These are phyloP conservation scores for Solanum ossicruentum DNA, from an alignment of 257 asterid genomes.

Conservation along the genomic window DNA sequence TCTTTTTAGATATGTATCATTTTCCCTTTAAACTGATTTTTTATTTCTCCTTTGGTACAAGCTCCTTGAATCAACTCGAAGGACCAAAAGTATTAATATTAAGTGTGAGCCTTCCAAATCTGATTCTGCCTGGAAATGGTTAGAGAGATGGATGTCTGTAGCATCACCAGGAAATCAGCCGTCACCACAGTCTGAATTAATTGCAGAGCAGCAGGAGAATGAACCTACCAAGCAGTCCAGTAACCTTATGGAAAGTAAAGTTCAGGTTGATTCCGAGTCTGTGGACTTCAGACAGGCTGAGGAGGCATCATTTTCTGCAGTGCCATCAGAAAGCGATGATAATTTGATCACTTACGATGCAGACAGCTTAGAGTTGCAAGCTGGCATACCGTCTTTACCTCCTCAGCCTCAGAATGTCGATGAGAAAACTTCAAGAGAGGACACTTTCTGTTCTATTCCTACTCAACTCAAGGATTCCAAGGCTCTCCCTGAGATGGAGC, in stretches of 20 bases:
- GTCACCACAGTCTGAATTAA: conserved; percentile 1
- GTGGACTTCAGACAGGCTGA: neutral
- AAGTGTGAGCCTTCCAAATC: conserved; percentile 84
- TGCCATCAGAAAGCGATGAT: conserved; percentile 16
- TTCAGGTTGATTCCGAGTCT: conserved; percentile 2
- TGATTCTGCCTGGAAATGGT: conserved; percentile 92
- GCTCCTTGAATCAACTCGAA: conserved; percentile 77
- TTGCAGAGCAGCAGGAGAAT: conserved; percentile 7
- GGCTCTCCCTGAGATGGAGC: conserved; percentile 16
- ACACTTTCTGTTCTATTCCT: conserved; percentile 20
- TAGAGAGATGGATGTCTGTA: conserved; percentile 88
- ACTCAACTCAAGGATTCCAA: conserved; percentile 15
- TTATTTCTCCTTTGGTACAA: conserved; percentile 14
- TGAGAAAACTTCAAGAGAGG: conserved; percentile 11
- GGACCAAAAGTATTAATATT: conserved; percentile 44
- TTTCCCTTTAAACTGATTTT: conserved; percentile 1
- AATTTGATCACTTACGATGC: conserved; percentile 20
- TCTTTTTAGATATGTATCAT: neutral
- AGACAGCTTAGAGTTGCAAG: conserved; percentile 10
- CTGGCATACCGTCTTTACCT: neutral
- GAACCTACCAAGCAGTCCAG: neutral
- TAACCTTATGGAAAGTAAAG: conserved; percentile 2
- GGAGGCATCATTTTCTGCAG: conserved; percentile 3
- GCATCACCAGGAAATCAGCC: conserved; percentile 36
- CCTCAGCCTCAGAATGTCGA: conserved; percentile 12